A percentile compares a stretch with the other conserved stretches of the same genome.
These are phyloP conservation scores for Ustilago lituana DNA, from an alignment of 1,284 basidiomycete genomes.

Conservation along the genomic window DNA sequence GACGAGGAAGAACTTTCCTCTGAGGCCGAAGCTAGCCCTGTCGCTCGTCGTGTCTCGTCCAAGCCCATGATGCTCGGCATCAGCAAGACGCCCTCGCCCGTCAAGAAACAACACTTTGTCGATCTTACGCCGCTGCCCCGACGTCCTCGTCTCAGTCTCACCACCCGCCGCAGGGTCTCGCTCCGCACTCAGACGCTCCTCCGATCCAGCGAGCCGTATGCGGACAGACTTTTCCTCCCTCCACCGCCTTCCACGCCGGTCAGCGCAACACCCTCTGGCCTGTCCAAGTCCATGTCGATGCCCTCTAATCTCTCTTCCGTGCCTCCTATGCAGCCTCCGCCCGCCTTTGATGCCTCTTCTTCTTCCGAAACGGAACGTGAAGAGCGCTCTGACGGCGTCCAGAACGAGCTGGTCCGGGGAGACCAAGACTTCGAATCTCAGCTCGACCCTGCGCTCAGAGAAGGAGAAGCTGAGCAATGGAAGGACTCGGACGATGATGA, in stretches of 20 bases:
- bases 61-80: conserved; percentile 27
- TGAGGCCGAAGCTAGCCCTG: conserved; percentile 1
- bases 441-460: conserved; percentile 22
- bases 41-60: conserved; percentile 9
- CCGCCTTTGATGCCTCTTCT: conserved; percentile 11
- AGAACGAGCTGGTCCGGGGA: background rate
- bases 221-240: conserved; percentile 44
- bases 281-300: conserved; percentile 48
- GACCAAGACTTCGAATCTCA: conserved; percentile 19
- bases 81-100: conserved; percentile 44
- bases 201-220: conserved; percentile 40
- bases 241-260: conserved; percentile 25
- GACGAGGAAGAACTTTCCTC: conserved; percentile 11
- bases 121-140: conserved; percentile 42
- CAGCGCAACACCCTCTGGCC: conserved; percentile 1
- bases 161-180: conserved; percentile 39
- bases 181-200: conserved; percentile 49
- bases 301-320: conserved; percentile 27
- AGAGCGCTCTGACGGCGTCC: background rate
- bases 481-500: conserved; percentile 36
- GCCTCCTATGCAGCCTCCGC: background rate
- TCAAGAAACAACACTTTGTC: conserved; percentile 40
- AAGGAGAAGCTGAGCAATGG: conserved; percentile 20
- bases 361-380: background rate
- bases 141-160: conserved; percentile 41